Conservation (phyloP, 1,284 basidiomycete species). For the Trichosporon sp. region DNA sequence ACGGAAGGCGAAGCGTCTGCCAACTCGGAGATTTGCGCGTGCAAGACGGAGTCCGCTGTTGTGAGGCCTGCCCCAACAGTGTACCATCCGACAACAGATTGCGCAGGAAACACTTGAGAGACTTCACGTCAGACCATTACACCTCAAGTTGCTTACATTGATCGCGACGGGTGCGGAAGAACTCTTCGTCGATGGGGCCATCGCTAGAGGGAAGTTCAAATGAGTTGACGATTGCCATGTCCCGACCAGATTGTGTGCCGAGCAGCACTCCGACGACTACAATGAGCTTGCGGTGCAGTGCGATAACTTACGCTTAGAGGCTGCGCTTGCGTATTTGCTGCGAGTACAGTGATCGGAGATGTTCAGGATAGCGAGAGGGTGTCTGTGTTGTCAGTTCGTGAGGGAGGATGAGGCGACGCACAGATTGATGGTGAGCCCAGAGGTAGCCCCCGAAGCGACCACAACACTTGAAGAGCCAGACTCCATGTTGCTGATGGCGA, state of each 20-base stretch:
- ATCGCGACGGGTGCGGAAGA: constrained; percentile 74
- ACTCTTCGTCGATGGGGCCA: constrained; percentile 63
- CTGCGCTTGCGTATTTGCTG: constrained; percentile 49
- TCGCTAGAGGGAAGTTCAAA: constrained; percentile 69
- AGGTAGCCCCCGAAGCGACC: constrained; percentile 23
- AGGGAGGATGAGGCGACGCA: constrained; percentile 24
- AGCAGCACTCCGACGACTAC: constrained; percentile 86
- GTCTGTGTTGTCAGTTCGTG: constrained; percentile 54
- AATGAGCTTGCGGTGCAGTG: neutral
- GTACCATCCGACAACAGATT: constrained; percentile 97
- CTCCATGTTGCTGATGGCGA: neutral
- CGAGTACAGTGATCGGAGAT: constrained; percentile 93
- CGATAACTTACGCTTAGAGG: constrained; percentile 6
- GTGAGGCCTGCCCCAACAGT: constrained; percentile 71
- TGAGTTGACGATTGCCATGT: constrained; percentile 92
- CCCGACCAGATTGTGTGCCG: constrained; percentile 88
- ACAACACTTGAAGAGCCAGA: neutral
- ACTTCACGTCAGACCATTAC: constrained; percentile 55
- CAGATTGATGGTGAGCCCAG: constrained; percentile 45
- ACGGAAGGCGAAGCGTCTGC: constrained; percentile 41
- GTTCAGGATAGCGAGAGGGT: constrained; percentile 92
- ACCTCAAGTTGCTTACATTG: constrained; percentile 65
- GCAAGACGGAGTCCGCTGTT: constrained; percentile 68
- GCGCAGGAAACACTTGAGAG: constrained; percentile 94
- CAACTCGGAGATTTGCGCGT: constrained; percentile 64